A percentile compares a stretch with the other conserved stretches of the same genome.
phyloP scores from a whole-genome alignment of 2,329 filamentous ascomycete species.

The Rachicladosporium sp. region DNA sequence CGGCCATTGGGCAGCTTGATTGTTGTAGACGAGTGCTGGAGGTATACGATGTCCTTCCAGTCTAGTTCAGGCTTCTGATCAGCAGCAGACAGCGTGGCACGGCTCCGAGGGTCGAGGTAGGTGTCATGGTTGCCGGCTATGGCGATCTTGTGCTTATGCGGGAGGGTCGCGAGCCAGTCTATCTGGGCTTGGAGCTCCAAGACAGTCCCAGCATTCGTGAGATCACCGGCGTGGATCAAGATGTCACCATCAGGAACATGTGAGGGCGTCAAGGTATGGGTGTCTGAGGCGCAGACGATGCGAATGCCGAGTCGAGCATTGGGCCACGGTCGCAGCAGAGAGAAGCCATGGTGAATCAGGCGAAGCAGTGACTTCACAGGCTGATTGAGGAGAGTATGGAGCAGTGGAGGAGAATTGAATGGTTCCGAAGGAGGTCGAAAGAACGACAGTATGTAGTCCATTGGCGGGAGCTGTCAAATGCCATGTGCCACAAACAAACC shows the following conservation, averaged over 20 bases:
- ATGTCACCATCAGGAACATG: slow-evolving; percentile 66
- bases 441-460: too few species aligned
- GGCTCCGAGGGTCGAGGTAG: slow-evolving; percentile 60
- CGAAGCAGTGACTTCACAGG: too few species aligned
- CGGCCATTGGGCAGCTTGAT: slow-evolving; percentile 31
- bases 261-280: slow-evolving; percentile 49
- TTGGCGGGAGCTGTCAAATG: too few species aligned
- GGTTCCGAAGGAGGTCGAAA: too few species aligned
- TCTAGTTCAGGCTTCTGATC: slow-evolving; percentile 47
- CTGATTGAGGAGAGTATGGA: too few species aligned
- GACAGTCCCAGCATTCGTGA: slow-evolving; percentile 60
- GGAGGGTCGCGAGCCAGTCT: slow-evolving; percentile 65
- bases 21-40: slow-evolving; percentile 55
- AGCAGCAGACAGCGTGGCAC: slow-evolving; percentile 35
- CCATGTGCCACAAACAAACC: too few species aligned
- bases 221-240: slow-evolving; percentile 78
- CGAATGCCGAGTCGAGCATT: slow-evolving; percentile 44
- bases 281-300: slow-evolving; percentile 83
- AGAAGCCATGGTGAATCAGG: too few species aligned
- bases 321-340: too few species aligned
- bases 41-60: slow-evolving; percentile 59
- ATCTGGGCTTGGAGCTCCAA: slow-evolving; percentile 69
- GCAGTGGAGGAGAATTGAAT: neutral
- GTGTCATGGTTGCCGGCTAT: slow-evolving; percentile 70
- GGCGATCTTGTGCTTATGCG: slow-evolving; percentile 68